These are phyloP conservation scores for Mycena chlorophos DNA, from an alignment of 768 basidiomycete species.

Conservation along the genomic window DNA sequence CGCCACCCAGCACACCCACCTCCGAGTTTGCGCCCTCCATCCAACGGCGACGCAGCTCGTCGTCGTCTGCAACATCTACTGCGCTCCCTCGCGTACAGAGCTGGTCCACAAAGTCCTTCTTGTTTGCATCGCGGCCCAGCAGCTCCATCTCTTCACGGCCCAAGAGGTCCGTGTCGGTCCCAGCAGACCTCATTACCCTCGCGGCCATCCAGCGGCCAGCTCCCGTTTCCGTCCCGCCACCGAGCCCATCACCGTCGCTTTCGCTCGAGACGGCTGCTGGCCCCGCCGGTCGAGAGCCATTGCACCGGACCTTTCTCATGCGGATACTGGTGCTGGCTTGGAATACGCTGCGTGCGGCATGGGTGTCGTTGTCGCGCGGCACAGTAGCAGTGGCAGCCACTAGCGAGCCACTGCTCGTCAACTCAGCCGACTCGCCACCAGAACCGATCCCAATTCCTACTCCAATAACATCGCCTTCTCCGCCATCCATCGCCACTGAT, in stretches of 20 bases:
- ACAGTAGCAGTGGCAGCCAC: slow-evolving; percentile 18
- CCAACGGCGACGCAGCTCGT: slow-evolving; percentile 29
- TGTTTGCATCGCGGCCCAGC: slow-evolving; percentile 38
- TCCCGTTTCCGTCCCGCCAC: too few relatives aligned
- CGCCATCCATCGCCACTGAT: slow-evolving; percentile 17
- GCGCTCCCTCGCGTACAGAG: slow-evolving; percentile 52
- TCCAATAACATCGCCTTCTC: slow-evolving; percentile 6
- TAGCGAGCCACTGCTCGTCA: not conserved
- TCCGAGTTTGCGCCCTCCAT: slow-evolving; percentile 35
- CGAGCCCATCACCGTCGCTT: slow-evolving; percentile 26
- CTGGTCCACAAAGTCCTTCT: slow-evolving; percentile 57
- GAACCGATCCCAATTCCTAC: slow-evolving; percentile 1
- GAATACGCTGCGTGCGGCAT: slow-evolving; percentile 65
- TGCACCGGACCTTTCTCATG: slow-evolving; percentile 67
- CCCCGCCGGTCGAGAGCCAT: slow-evolving; percentile 41
- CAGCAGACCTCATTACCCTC: slow-evolving; percentile 48
- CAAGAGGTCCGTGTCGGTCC: slow-evolving; percentile 65
- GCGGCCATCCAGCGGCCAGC: slow-evolving; percentile 30
- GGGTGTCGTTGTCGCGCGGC: slow-evolving; percentile 44
- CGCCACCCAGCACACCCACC: slow-evolving; percentile 59
- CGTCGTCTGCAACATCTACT: slow-evolving; percentile 28
- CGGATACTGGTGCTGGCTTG: slow-evolving; percentile 69
- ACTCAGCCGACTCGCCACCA: slow-evolving; percentile 1
- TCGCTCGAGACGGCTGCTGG: slow-evolving; percentile 34
- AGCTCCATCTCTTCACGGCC: slow-evolving; percentile 34